A percentile compares a stretch with the other conserved stretches of the same genome.
Evolutionary conservation across 257 asterid species (phyloP).

Genomic region (Nicotiana undulata): DNA sequence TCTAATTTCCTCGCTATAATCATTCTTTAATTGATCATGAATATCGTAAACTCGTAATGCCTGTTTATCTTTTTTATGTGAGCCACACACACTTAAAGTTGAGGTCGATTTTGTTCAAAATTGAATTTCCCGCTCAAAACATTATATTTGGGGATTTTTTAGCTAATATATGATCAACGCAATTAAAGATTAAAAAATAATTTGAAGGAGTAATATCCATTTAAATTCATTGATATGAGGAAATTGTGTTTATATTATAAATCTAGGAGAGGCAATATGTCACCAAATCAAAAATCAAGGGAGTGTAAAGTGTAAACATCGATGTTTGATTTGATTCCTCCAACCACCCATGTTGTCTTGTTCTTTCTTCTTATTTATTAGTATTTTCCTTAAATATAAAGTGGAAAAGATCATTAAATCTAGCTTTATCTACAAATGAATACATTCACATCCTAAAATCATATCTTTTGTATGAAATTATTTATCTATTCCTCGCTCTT

Average conservation of each 20-base stretch:
- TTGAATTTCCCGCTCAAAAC: too few relatives aligned
- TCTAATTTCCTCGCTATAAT: too few relatives aligned
- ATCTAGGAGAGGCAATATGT: neutral
- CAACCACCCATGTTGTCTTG: neutral
- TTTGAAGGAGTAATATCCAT: too few relatives aligned
- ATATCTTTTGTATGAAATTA: neutral
- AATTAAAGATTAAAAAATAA: too few relatives aligned
- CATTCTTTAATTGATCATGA: too few relatives aligned
- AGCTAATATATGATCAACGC: too few relatives aligned
- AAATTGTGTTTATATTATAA: neutral
- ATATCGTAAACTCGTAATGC: too few relatives aligned
- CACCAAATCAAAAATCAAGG: neutral
- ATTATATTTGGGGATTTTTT: too few relatives aligned
- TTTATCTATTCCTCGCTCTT: neutral
- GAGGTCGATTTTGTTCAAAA: too few relatives aligned
- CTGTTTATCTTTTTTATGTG: too few relatives aligned
- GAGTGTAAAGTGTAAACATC: neutral
- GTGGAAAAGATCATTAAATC: neutral
- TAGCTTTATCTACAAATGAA: neutral
- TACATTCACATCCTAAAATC: neutral
- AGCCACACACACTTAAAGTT: too few relatives aligned
- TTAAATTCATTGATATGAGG: neutral
- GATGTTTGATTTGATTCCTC: neutral
- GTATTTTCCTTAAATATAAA: neutral
- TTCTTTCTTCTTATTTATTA: neutral